A percentile compares a stretch with the other conserved stretches of the same genome.
Conservation (phyloP, 2,329 filamentous ascomycete species). For the Colletotrichum sublineola region DNA sequence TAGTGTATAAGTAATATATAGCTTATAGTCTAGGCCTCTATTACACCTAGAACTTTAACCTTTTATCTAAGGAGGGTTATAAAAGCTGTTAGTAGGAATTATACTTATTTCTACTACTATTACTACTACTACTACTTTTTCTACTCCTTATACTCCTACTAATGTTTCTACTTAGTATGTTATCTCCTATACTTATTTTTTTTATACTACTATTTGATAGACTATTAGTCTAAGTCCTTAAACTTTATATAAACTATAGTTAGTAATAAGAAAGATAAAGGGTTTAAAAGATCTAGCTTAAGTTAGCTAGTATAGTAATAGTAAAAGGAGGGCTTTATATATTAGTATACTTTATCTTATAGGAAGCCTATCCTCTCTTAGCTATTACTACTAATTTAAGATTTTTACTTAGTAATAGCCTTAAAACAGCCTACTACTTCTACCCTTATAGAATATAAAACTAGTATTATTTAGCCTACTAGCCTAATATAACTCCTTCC, state of each 20-base stretch:
- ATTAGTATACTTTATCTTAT: neutral
- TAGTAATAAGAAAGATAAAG: neutral
- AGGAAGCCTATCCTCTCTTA: neutral
- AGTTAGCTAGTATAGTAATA: constrained; percentile 4
- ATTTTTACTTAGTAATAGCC: neutral
- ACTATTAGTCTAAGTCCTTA: too few relatives aligned
- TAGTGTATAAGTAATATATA: too few relatives aligned
- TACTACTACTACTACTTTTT: too few relatives aligned
- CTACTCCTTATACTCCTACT: too few relatives aligned
- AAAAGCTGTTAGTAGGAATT: too few relatives aligned
- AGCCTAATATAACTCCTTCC: neutral
- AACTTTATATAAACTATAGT: neutral
- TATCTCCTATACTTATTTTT: too few relatives aligned
- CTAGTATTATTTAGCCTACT: neutral
- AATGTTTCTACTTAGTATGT: too few relatives aligned
- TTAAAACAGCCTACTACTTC: constrained; percentile 3
- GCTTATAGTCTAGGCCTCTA: too few relatives aligned
- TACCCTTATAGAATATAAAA: neutral
- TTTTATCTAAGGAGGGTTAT: too few relatives aligned
- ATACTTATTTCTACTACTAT: too few relatives aligned
- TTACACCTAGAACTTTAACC: too few relatives aligned
- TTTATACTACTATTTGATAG: neutral
- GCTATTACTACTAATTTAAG: neutral
- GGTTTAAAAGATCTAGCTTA: neutral
- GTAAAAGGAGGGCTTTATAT: too few relatives aligned